Percentiles rank a stretch among this genome's conserved stretches.
Conservation (phyloP, 2,329 filamentous ascomycete species). For the Botryosphaeria dothidea region DNA sequence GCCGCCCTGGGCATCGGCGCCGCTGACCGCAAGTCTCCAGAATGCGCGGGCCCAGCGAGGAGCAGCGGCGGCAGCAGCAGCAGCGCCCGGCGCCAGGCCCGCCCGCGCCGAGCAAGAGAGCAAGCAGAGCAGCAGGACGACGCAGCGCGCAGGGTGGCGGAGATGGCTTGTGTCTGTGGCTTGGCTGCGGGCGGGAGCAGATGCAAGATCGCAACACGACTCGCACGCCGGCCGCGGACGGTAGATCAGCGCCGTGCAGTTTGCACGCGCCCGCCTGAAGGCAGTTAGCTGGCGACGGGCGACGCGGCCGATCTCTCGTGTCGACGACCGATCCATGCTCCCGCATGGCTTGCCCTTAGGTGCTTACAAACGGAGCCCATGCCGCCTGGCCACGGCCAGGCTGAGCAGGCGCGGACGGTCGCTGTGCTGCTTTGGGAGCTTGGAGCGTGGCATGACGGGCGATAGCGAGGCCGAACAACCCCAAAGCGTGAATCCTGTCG, state of each 20-base stretch:
- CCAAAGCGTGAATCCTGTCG: slow-evolving; percentile 12
- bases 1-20: neutral
- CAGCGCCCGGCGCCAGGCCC: neutral
- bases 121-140: neutral
- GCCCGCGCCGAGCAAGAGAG: neutral
- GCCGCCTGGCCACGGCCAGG: neutral
- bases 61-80: no score
- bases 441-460: slow-evolving; percentile 10
- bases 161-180: slow-evolving; percentile 4
- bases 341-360: slow-evolving; percentile 12
- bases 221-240: slow-evolving; percentile 13
- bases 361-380: neutral
- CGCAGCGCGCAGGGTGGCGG: neutral
- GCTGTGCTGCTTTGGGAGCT: slow-evolving; percentile 11
- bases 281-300: neutral
- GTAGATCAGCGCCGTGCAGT: slow-evolving; percentile 15
- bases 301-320: slow-evolving; percentile 14
- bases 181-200: slow-evolving; percentile 15
- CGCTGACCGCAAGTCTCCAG: slow-evolving; percentile 14
- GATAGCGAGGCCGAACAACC: neutral
- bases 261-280: slow-evolving; percentile 9
- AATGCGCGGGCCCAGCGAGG: slow-evolving; percentile 8
- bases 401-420: slow-evolving; percentile 3
- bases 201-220: slow-evolving; percentile 17
- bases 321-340: slow-evolving; percentile 12